Conservation (phyloP, 257 asterid species). For the Salvia splendens region DNA sequence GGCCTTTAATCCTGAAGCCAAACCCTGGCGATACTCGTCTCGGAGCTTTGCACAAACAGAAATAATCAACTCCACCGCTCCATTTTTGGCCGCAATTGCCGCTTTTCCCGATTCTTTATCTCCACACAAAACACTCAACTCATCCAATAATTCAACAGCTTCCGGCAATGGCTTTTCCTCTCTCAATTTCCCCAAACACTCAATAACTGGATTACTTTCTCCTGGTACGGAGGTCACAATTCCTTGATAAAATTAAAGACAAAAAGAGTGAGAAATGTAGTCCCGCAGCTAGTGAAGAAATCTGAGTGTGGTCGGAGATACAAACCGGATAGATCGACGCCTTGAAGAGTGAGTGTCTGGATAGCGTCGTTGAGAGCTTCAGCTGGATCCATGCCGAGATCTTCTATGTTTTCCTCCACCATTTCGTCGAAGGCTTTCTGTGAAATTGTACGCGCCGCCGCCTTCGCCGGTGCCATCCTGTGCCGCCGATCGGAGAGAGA, state of each 20-base stretch:
- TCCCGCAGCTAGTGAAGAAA: slow-evolving; percentile 6
- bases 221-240: slow-evolving; percentile 80
- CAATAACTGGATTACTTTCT: slow-evolving; percentile 73
- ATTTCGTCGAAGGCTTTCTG: slow-evolving; percentile 91
- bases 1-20: slow-evolving; percentile 59
- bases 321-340: slow-evolving; percentile 87
- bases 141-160: slow-evolving; percentile 47
- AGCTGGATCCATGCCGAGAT: slow-evolving; percentile 83
- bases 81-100: slow-evolving; percentile 72
- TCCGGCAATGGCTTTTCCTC: slow-evolving; percentile 39
- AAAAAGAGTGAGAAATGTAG: background rate
- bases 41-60: slow-evolving; percentile 54
- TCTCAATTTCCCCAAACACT: slow-evolving; percentile 60
- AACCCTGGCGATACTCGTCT: slow-evolving; percentile 44
- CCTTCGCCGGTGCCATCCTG: slow-evolving; percentile 61
- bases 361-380: slow-evolving; percentile 92
- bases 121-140: slow-evolving; percentile 47
- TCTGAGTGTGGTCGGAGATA: background rate
- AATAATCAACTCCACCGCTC: slow-evolving; percentile 64
- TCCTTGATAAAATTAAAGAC: slow-evolving; percentile 43
- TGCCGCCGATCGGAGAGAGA: slow-evolving; percentile 35
- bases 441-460: slow-evolving; percentile 64
- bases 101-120: slow-evolving; percentile 63
- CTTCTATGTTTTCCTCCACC: slow-evolving; percentile 89
- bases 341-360: slow-evolving; percentile 85